These are phyloP conservation scores for Aspergillus saccharolyticus DNA, from an alignment of 495 filamentous ascomycete genomes.

Conservation along the genomic window DNA sequence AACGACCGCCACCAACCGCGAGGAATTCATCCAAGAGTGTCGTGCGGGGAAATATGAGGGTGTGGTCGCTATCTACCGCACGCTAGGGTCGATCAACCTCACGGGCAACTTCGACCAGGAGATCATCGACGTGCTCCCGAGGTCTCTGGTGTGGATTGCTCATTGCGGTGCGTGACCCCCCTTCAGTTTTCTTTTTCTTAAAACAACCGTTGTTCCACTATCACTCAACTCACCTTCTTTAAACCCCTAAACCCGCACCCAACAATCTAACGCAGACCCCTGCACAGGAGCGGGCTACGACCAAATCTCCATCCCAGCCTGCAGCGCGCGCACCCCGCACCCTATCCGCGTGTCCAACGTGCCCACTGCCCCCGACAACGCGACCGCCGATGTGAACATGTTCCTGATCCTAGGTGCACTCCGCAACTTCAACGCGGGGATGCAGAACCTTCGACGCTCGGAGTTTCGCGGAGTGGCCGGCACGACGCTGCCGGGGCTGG, in stretches of 20 bases:
- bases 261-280: not conserved
- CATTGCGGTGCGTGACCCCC: conserved; percentile 44
- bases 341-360: conserved; percentile 70
- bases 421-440: conserved; percentile 61
- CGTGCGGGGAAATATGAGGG: conserved; percentile 61
- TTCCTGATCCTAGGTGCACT: conserved; percentile 76
- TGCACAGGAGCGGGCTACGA: conserved; percentile 70
- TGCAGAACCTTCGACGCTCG: conserved; percentile 55
- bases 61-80: conserved; percentile 68
- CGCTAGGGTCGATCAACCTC: conserved; percentile 52
- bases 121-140: conserved; percentile 55
- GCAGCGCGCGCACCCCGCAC: conserved; percentile 48
- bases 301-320: conserved; percentile 67
- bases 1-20: conserved; percentile 49
- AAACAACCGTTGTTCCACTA: not conserved
- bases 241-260: no score
- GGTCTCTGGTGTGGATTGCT: conserved; percentile 47
- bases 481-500: conserved; percentile 40
- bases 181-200: not conserved
- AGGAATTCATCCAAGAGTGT: conserved; percentile 71
- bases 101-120: conserved; percentile 65
- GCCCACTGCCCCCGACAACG: conserved; percentile 74
- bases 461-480: conserved; percentile 44
- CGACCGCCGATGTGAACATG: conserved; percentile 72
- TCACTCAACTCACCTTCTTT: not conserved